Evolutionary conservation across 2,329 filamentous ascomycete species (phyloP).

Genomic region (Cadophora gregata): DNA sequence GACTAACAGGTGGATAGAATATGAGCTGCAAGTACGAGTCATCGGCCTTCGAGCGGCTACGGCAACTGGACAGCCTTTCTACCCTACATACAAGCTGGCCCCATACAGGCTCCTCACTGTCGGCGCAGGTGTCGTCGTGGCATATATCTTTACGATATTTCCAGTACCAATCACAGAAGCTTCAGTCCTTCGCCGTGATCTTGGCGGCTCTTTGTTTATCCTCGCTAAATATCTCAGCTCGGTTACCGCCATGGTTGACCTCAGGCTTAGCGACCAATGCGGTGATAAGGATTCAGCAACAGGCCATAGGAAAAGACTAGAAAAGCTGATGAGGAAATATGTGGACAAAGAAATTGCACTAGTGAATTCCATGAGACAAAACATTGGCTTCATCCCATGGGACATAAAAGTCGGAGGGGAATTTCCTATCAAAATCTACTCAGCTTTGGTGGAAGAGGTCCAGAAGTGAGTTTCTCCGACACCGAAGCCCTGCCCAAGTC

Average conservation of each 20-base stretch:
- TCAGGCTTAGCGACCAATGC: conserved; percentile 47
- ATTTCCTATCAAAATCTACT: conserved; percentile 56
- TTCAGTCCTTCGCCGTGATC: conserved; percentile 67
- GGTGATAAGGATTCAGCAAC: conserved; percentile 48
- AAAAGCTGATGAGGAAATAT: conserved; percentile 43
- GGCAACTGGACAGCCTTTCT: conserved; percentile 68
- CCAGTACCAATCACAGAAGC: conserved; percentile 75
- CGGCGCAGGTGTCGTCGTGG: conserved; percentile 66
- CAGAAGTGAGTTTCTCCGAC: conserved; percentile 25
- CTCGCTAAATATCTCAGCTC: conserved; percentile 76
- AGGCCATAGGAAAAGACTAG: conserved; percentile 26
- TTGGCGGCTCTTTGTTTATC: conserved; percentile 71
- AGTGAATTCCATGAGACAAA: conserved; percentile 63
- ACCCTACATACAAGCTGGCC: conserved; percentile 70
- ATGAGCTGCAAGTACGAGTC: conserved; percentile 34
- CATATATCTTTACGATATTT: conserved; percentile 78
- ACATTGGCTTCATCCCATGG: conserved; percentile 67
- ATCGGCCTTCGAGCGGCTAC: conserved; percentile 60
- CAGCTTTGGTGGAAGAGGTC: conserved; percentile 25
- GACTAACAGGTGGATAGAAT: conserved; percentile 22
- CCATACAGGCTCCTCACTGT: conserved; percentile 74
- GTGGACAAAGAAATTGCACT: conserved; percentile 70
- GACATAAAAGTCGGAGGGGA: conserved; percentile 73
- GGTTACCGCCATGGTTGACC: conserved; percentile 70
- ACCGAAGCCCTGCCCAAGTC: not conserved